Conservation (phyloP, 2,329 filamentous ascomycete genomes). For the Fusarium cicatricum region DNA sequence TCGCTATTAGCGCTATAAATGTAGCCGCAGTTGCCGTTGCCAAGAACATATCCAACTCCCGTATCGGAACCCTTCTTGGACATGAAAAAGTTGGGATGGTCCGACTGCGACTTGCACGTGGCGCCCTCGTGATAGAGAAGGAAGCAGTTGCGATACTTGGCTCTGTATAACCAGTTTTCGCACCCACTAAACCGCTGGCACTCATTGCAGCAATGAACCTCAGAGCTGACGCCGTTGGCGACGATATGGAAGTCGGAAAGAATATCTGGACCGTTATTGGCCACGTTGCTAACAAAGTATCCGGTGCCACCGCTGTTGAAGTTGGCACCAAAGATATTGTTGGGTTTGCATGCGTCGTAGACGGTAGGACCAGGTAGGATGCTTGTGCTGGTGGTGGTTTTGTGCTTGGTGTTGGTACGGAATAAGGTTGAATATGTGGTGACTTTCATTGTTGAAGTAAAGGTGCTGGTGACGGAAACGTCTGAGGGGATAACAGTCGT, state of each 20-base stretch:
- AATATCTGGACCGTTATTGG: constrained; percentile 13
- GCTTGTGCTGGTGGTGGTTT: constrained; percentile 2
- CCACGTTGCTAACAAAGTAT: constrained; percentile 9
- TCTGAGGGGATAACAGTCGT: constrained; percentile 12
- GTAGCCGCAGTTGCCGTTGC: constrained; percentile 4
- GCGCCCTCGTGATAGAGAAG: constrained; percentile 6
- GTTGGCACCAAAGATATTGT: constrained; percentile 8
- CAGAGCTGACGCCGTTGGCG: background rate
- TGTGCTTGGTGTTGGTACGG: background rate
- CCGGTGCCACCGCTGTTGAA: constrained; percentile 13
- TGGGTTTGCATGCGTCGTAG: constrained; percentile 1
- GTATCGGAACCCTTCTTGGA: constrained; percentile 6
- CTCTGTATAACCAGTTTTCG: constrained; percentile 4
- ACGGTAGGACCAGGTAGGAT: constrained; percentile 1
- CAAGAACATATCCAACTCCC: constrained; percentile 3
- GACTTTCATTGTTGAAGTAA: background rate
- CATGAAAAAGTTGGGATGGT: constrained; percentile 11
- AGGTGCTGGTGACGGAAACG: constrained; percentile 1
- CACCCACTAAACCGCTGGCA: constrained; percentile 11
- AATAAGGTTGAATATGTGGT: constrained; percentile 8
- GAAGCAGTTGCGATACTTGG: constrained; percentile 12
- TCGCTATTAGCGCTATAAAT: too few relatives aligned
- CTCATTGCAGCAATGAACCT: constrained; percentile 1
- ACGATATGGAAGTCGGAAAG: constrained; percentile 6
- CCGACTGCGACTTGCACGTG: background rate